A percentile compares a stretch with the other conserved stretches of the same genome.
Conservation (phyloP, 345 rosid species). For the Dimocarpus longan region DNA sequence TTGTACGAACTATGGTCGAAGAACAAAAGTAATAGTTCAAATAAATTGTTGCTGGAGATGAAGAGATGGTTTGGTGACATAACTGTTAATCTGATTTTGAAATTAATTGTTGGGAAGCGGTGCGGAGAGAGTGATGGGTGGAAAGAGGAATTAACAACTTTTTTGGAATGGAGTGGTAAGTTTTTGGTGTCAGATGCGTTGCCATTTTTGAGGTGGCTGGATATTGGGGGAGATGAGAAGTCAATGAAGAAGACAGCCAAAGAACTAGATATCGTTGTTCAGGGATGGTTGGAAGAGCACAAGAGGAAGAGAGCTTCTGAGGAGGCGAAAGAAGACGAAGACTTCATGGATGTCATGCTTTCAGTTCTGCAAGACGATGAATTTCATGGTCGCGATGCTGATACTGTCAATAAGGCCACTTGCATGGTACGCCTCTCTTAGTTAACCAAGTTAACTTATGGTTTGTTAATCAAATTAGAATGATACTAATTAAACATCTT, state of each 20-base stretch:
- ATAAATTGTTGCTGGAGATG: conserved; percentile 28
- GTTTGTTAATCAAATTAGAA: too few relatives aligned
- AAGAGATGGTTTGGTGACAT: conserved; percentile 36
- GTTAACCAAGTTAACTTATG: too few relatives aligned
- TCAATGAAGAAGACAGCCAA: conserved; percentile 30
- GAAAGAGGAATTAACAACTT: conserved; percentile 3
- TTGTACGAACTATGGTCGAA: conserved; percentile 7
- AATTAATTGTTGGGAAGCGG: conserved; percentile 29
- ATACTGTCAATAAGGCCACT: conserved; percentile 32
- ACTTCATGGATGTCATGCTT: conserved; percentile 42
- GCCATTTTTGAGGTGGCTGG: conserved; percentile 37
- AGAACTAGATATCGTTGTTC: conserved; percentile 26
- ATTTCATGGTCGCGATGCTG: conserved; percentile 18
- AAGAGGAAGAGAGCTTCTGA: conserved; percentile 23
- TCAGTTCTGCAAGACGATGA: conserved; percentile 15
- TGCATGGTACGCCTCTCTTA: conserved; percentile 23
- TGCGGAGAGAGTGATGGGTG: conserved; percentile 8
- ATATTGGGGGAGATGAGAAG: conserved; percentile 39
- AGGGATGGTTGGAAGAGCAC: conserved; percentile 45
- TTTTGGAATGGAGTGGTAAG: conserved; percentile 23
- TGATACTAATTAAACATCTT: too few relatives aligned
- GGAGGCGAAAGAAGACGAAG: conserved; percentile 13
- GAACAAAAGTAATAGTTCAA: not conserved
- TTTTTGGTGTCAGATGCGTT: conserved; percentile 33
- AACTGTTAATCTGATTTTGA: conserved; percentile 27